phyloP scores from a whole-genome alignment of 768 basidiomycete genomes.

The Lactifluus subvellereus region DNA sequence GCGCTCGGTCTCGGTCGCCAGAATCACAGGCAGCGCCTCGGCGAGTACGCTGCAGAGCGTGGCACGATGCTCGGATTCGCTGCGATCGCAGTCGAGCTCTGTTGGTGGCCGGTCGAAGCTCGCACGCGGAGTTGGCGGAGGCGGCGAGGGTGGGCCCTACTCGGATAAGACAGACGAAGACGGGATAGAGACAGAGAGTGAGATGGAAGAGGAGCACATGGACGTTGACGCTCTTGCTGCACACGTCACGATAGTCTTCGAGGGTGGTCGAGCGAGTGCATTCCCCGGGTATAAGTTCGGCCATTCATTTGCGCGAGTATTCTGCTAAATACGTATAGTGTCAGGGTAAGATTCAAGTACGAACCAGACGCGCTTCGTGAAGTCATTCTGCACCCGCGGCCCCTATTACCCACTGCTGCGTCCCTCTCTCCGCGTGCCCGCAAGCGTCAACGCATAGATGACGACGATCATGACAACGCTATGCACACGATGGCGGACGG shows the following conservation, averaged over 20 bases:
- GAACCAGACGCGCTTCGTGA: slow-evolving; percentile 28
- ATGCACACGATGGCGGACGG: not conserved
- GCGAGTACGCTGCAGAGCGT: slow-evolving; percentile 61
- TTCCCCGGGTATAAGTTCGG: slow-evolving; percentile 9
- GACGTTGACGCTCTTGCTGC: slow-evolving; percentile 19
- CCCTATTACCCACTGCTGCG: not conserved
- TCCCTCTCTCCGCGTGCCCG: slow-evolving; percentile 13
- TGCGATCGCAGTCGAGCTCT: slow-evolving; percentile 12
- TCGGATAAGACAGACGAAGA: slow-evolving; percentile 11
- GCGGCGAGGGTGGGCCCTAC: slow-evolving; percentile 3
- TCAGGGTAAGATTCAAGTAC: slow-evolving; percentile 29
- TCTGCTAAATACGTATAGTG: not conserved
- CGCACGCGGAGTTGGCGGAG: slow-evolving; percentile 13
- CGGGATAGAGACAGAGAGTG: slow-evolving; percentile 5
- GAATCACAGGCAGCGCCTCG: slow-evolving; percentile 49
- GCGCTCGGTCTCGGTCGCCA: slow-evolving; percentile 32
- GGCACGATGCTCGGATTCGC: slow-evolving; percentile 37
- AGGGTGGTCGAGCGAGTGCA: slow-evolving; percentile 11
- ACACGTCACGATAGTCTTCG: slow-evolving; percentile 22
- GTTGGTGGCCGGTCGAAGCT: slow-evolving; percentile 15
- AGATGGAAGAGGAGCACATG: slow-evolving; percentile 13
- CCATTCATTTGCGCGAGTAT: not conserved
- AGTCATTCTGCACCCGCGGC: slow-evolving; percentile 25
- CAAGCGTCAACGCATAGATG: slow-evolving; percentile 23
- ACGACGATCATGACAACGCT: not conserved